phyloP scores from a whole-genome alignment of 139 green algal species.

The Haematococcus sp. region DNA sequence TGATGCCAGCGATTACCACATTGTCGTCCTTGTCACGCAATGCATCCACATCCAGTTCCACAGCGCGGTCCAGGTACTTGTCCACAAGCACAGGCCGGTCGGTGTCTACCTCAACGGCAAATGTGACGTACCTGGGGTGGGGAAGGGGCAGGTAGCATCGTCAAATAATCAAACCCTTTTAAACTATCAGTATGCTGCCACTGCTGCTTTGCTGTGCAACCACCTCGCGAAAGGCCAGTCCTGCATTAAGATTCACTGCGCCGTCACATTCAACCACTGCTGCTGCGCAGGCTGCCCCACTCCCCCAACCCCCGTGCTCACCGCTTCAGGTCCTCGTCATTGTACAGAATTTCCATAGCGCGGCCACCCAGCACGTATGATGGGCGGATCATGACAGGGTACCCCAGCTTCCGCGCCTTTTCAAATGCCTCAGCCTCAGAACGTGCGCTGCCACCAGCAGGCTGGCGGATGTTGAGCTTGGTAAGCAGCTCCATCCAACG shows the following conservation, averaged over 20 bases:
- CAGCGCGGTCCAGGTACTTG: conserved; percentile 91
- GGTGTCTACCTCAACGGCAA: conserved; percentile 82
- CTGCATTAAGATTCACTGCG: not conserved
- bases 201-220: no score
- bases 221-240: not conserved
- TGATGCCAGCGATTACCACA: conserved; percentile 96
- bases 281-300: not conserved
- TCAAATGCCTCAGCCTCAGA: conserved; percentile 75
- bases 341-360: conserved; percentile 98
- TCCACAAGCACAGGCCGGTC: conserved; percentile 94
- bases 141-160: not conserved
- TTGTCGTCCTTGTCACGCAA: conserved; percentile 91
- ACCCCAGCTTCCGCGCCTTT: conserved; percentile 82
- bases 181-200: not conserved
- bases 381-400: conserved; percentile 97
- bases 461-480: conserved; percentile 90
- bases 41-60: conserved; percentile 98
- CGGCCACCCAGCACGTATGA: conserved; percentile 96
- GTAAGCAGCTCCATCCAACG: conserved; percentile 80
- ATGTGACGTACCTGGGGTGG: conserved; percentile 61
- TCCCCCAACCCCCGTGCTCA: conserved; percentile 16
- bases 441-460: conserved; percentile 40
- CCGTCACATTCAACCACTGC: not conserved
- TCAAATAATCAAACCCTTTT: not conserved
- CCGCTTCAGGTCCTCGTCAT: conserved; percentile 75